phyloP scores from a whole-genome alignment of 2,329 filamentous ascomycete genomes.

The Xylogone sp. region DNA sequence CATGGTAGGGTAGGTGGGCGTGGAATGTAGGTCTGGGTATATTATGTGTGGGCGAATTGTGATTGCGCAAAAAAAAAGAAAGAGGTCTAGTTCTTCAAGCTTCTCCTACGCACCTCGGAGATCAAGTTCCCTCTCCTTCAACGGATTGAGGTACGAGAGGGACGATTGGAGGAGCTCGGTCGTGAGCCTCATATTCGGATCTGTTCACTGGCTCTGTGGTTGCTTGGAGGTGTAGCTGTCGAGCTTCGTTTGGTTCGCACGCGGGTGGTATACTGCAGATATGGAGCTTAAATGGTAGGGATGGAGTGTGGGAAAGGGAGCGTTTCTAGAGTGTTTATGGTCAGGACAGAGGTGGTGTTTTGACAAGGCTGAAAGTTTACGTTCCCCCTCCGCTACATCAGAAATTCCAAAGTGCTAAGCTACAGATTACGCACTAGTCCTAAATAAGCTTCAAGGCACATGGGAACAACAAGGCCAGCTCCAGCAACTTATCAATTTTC shows the following conservation, averaged over 20 bases:
- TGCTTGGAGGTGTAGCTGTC: slow-evolving; percentile 24
- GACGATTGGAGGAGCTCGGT: slow-evolving; percentile 91
- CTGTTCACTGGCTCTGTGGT: no score
- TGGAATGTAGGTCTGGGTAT: no score
- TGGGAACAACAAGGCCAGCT: neutral
- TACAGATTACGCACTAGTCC: neutral
- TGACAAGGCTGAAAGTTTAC: slow-evolving; percentile 6
- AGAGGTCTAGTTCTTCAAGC: no score
- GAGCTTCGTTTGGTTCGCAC: no score
- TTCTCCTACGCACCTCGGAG: slow-evolving; percentile 86
- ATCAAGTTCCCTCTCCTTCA: slow-evolving; percentile 98
- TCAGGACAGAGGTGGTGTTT: neutral
- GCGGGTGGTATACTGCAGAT: no score
- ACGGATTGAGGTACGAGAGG: slow-evolving; percentile 95
- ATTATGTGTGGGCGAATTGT: no score
- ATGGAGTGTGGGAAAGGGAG: neutral
- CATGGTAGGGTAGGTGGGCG: no score
- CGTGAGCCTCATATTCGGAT: slow-evolving; percentile 90
- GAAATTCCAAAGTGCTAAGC: neutral
- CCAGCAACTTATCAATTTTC: no score
- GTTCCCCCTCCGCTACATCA: slow-evolving; percentile 1
- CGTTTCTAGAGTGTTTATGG: neutral
- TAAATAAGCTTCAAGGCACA: neutral
- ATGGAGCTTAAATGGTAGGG: neutral
- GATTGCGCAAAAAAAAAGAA: no score